Evolutionary conservation across 2,329 filamentous ascomycete species (phyloP).

Genomic region (Fusarium chaquense): DNA sequence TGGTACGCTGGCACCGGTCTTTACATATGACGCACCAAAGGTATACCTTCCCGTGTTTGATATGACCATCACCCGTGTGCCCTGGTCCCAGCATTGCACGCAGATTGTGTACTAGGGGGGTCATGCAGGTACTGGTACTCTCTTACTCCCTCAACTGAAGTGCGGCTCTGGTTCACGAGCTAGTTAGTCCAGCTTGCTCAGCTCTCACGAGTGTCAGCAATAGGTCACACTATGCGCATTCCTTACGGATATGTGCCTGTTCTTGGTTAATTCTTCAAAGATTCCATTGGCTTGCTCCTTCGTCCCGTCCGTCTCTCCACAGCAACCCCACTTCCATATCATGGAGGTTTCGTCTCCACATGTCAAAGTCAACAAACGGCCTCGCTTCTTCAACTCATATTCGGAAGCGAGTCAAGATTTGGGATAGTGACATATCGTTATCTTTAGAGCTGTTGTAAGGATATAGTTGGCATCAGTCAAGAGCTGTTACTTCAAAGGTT

Average conservation of each 20-base stretch:
- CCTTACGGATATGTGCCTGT: background rate
- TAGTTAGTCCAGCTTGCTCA: background rate
- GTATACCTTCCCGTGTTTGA: conserved; percentile 39
- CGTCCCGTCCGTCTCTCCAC: conserved; percentile 7
- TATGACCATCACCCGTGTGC: conserved; percentile 37
- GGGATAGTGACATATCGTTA: background rate
- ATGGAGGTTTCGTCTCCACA: conserved; percentile 1
- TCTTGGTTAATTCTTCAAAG: background rate
- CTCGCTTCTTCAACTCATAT: background rate
- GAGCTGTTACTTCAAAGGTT: background rate
- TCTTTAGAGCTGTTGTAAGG: too few relatives aligned
- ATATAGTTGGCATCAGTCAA: background rate
- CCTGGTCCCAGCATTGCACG: conserved; percentile 36
- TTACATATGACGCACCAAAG: conserved; percentile 36
- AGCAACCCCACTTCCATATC: conserved; percentile 11
- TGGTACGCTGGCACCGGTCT: conserved; percentile 19
- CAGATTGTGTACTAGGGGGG: conserved; percentile 15
- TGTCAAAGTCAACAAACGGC: conserved; percentile 10
- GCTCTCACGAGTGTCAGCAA: background rate
- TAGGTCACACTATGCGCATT: background rate
- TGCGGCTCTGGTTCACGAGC: conserved; percentile 2
- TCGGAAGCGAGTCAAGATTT: background rate
- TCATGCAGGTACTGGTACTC: conserved; percentile 40
- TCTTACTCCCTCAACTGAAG: conserved; percentile 5
- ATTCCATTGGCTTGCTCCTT: background rate